These are phyloP conservation scores for Boletus sp. DNA, from an alignment of 768 basidiomycete genomes.

Conservation along the genomic window DNA sequence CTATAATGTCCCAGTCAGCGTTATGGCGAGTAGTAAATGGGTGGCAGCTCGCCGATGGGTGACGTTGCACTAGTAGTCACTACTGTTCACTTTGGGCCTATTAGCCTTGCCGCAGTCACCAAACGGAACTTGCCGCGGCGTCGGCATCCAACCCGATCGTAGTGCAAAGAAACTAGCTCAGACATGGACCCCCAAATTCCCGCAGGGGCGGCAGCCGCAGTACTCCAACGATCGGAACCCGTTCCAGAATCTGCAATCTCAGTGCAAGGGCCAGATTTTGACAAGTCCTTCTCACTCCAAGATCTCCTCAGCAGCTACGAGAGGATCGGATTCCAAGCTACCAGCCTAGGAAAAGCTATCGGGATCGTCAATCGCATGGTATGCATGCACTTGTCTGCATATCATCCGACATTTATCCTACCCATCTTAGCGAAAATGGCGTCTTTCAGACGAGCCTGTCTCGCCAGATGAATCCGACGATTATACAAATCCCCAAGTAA, in stretches of 20 bases:
- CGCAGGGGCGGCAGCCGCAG: constrained; percentile 63
- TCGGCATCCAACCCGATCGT: neutral
- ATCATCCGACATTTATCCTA: neutral
- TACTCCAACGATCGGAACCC: constrained; percentile 74
- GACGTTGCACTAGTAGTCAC: neutral
- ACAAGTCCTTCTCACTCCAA: constrained; percentile 61
- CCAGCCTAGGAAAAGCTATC: constrained; percentile 83
- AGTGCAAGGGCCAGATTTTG: constrained; percentile 88
- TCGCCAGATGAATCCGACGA: constrained; percentile 69
- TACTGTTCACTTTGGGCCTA: neutral
- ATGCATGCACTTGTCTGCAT: constrained; percentile 3
- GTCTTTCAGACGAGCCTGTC: constrained; percentile 82
- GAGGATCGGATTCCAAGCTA: constrained; percentile 97
- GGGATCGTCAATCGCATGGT: constrained; percentile 95
- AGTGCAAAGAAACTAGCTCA: neutral
- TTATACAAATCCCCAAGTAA: constrained; percentile 53
- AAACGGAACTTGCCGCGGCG: constrained; percentile 30
- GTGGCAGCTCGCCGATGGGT: neutral
- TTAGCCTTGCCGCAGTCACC: neutral
- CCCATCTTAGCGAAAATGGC: constrained; percentile 70
- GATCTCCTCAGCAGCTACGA: constrained; percentile 77
- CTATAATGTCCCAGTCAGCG: neutral
- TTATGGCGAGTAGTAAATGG: neutral
- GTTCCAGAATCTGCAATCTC: constrained; percentile 61
- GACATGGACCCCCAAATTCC: constrained; percentile 41